Conservation (phyloP, 2,329 filamentous ascomycete genomes). For the Trichophyton equinum region DNA sequence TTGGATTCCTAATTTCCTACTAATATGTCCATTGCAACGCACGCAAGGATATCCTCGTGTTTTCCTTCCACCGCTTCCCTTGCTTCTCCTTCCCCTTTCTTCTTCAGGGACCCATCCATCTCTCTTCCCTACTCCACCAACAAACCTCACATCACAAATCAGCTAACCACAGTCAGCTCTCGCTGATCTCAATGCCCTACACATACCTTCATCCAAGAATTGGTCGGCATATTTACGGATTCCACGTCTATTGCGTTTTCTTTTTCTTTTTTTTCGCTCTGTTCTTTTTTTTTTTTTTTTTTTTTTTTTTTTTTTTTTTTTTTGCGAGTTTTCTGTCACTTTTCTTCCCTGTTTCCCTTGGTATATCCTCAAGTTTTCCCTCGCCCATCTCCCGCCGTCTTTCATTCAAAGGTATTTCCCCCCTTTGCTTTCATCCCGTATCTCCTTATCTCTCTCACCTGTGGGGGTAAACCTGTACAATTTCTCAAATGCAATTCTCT, state of each 20-base stretch:
- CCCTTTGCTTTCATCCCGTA: neutral
- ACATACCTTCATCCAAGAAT: neutral
- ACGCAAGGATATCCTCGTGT: neutral
- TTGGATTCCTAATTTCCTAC: slow-evolving; percentile 3
- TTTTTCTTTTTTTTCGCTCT: neutral
- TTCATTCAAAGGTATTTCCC: neutral
- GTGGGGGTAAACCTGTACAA: slow-evolving; percentile 5
- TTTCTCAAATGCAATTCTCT: slow-evolving; percentile 2
- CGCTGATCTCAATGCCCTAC: neutral
- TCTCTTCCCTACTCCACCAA: neutral
- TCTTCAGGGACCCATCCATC: neutral
- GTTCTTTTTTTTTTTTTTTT: neutral
- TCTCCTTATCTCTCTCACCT: neutral
- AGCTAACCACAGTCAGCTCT: no score
- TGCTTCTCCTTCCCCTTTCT: neutral
- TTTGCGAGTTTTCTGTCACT: no score
- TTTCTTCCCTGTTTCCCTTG: neutral
- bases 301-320: neutral
- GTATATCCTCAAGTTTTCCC: neutral
- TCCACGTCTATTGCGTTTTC: slow-evolving; percentile 6
- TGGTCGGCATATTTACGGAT: slow-evolving; percentile 1
- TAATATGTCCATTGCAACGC: slow-evolving; percentile 11
- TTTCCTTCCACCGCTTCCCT: neutral
- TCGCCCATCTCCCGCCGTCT: neutral
- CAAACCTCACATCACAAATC: neutral